Base-by-base conservation (phyloP, 306 rosid genomes). In the Prunus kanzakura region DNA sequence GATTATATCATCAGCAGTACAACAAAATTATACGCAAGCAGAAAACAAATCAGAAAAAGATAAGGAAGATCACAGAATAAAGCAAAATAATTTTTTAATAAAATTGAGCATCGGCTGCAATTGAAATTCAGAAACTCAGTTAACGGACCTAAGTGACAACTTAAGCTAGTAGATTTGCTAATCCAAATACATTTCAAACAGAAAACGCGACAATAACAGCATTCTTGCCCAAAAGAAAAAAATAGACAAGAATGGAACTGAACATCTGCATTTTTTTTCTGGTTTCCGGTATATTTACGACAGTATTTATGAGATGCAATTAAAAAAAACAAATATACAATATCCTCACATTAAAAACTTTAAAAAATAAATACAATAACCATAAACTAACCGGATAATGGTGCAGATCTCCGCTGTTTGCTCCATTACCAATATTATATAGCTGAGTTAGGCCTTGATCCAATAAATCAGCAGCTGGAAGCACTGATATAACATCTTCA, bases 401-500 rank as follows among this genome's bases (percentile, higher is more conserved):
- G 22, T 73, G 76, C 71, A 87, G 77, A 57, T 82, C 84, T 54
- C 69, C 74, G 50, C 76, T 64, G 52, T 80, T 83, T 73, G 62
- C 87, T 80, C 77, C 79, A 70, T 70, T 38, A 67, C 82, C 87
- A 83, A 72, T 64, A 64, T 54, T 66, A 74, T 78, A 80, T 11
- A 87, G 84, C 84, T 69, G 83, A 68, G 84, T 85, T 66, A 87
- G 75, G 64, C 74, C 86, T 52, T 67, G 78, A 79, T 87, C 89
- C 87, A 87, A 83, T 80, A 72, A 64, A 70, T 69, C 14, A 54
- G 91, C 91, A 72, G 82, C 89, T 46, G 91, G 71, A 80, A 87
- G 87, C 51, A 87, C 89, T 1, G 74, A 71, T 68, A 70, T 73
- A 58, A 73, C 89, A 79, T 87, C 87, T 80, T 87, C 86, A 52